These are phyloP conservation scores for Anthracocystis panici-leucophaei DNA, from an alignment of 1,284 basidiomycete species.

Conservation along the genomic window DNA sequence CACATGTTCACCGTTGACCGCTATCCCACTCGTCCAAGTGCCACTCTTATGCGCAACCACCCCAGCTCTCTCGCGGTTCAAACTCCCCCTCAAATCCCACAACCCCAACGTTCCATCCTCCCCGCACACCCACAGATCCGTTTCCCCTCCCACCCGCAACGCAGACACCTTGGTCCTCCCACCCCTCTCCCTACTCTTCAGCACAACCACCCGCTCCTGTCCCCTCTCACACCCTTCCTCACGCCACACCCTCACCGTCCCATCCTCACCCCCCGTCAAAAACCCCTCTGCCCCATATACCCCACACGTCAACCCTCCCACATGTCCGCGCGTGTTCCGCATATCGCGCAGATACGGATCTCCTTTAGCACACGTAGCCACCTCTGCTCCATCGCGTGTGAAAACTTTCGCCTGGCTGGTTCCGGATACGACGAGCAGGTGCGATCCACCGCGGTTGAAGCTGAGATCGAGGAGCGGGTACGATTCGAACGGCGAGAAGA, in stretches of 20 bases:
- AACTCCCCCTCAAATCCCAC: conserved; percentile 90
- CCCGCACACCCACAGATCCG: conserved; percentile 74
- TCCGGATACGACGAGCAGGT: conserved; percentile 76
- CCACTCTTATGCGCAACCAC: conserved; percentile 88
- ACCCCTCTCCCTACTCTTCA: conserved; percentile 96
- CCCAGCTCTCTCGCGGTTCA: conserved; percentile 82
- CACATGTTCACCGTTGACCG: conserved; percentile 82
- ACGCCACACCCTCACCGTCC: conserved; percentile 97
- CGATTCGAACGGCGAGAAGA: conserved; percentile 90
- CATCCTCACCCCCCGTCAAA: conserved; percentile 93
- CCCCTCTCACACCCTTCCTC: conserved; percentile 77
- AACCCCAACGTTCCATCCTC: conserved; percentile 90
- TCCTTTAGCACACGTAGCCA: conserved; percentile 79
- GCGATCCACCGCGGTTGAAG: conserved; percentile 30
- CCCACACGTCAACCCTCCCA: conserved; percentile 88
- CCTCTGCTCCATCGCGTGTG: conserved; percentile 71
- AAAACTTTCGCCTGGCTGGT: conserved; percentile 89
- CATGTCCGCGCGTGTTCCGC: conserved; percentile 95
- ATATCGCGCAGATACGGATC: conserved; percentile 98
- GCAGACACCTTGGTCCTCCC: conserved; percentile 89
- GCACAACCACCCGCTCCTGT: conserved; percentile 92
- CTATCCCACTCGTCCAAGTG: conserved; percentile 84
- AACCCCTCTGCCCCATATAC: conserved; percentile 86
- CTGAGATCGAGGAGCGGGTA: conserved; percentile 73
- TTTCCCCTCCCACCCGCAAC: conserved; percentile 12